Evolutionary conservation across 2,329 filamentous ascomycete species (phyloP).

Genomic region (Pseudopyricularia cyperi): DNA sequence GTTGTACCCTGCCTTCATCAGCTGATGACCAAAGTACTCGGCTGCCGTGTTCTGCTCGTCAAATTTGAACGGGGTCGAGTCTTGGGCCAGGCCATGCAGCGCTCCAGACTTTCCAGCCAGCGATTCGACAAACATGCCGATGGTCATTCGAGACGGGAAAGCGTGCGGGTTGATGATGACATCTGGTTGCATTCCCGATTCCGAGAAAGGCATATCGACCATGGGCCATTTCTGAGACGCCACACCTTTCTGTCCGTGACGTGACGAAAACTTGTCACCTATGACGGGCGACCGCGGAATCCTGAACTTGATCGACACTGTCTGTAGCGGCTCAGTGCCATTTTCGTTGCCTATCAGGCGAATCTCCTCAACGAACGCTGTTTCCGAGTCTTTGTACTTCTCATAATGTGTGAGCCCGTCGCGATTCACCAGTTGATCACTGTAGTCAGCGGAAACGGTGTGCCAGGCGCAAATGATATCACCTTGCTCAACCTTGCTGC

Average conservation of each 20-base stretch:
- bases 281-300: conserved; percentile 84
- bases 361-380: conserved; percentile 84
- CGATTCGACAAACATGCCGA: conserved; percentile 98
- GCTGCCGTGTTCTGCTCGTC: conserved; percentile 83
- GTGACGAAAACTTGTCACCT: conserved; percentile 97
- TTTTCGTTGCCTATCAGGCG: conserved; percentile 77
- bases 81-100: conserved; percentile 89
- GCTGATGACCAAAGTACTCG: conserved; percentile 92
- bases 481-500: conserved; percentile 64
- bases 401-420: conserved; percentile 79
- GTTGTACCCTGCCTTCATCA: conserved; percentile 91
- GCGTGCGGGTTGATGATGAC: conserved; percentile 99
- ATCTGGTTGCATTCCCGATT: conserved; percentile 92
- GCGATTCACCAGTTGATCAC: conserved; percentile 67
- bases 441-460: conserved; percentile 69
- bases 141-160: conserved; percentile 98
- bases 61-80: conserved; percentile 91
- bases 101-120: conserved; percentile 90
- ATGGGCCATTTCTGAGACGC: conserved; percentile 91
- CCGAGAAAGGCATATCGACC: conserved; percentile 88
- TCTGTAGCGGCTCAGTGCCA: conserved; percentile 72
- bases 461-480: conserved; percentile 84
- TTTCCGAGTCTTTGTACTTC: conserved; percentile 88
- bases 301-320: conserved; percentile 84
- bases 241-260: conserved; percentile 97